Evolutionary conservation across 345 rosid species (phyloP).

Genomic region (Arabis hirsuta): DNA sequence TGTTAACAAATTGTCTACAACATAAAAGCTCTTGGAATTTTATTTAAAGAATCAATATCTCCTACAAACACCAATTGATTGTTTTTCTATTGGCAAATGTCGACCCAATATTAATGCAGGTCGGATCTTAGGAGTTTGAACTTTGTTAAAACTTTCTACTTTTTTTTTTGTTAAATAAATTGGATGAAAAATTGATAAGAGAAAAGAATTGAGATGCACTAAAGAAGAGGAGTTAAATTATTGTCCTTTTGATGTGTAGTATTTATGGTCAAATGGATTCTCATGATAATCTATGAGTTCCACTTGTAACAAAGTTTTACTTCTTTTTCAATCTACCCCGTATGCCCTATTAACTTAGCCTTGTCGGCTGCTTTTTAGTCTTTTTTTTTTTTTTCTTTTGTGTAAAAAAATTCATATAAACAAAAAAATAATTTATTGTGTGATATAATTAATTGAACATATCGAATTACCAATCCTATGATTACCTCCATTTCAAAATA

Average conservation of each 20-base stretch:
- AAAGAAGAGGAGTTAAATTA: constrained; percentile 38
- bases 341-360: constrained; percentile 40
- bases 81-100: neutral
- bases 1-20: too few species aligned
- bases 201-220: constrained; percentile 32
- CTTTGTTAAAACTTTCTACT: neutral
- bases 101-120: too few species aligned
- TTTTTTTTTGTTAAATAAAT: neutral
- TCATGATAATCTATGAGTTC: constrained; percentile 47
- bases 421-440: too few species aligned
- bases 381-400: neutral
- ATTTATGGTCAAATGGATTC: constrained; percentile 41
- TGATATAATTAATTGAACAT: constrained; percentile 23
- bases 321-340: constrained; percentile 42
- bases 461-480: constrained; percentile 35
- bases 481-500: constrained; percentile 24
- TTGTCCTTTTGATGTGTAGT: constrained; percentile 36
- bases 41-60: neutral
- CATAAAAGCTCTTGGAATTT: too few species aligned
- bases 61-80: neutral
- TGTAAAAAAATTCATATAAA: neutral
- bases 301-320: constrained; percentile 43
- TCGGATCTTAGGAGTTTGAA: neutral
- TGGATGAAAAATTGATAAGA: constrained; percentile 29
- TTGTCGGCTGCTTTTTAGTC: constrained; percentile 40